Evolutionary conservation across 768 basidiomycete species (phyloP), one percentile per base, ranked within the genome.

Genomic region (Psilocybe tampanensis): DNA sequence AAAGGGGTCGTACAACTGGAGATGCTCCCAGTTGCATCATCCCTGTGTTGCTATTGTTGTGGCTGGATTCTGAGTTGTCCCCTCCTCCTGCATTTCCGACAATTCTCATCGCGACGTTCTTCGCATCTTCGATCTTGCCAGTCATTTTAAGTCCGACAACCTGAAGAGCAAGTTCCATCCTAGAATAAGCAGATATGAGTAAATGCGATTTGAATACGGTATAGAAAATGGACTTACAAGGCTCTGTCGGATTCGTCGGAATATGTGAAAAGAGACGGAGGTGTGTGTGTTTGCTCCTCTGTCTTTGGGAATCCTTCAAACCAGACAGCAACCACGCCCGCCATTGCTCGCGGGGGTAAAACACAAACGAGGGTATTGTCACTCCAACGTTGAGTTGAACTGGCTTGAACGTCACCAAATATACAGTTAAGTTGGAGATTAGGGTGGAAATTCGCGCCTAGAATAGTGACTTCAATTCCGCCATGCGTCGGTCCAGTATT

Each of bases 61-160:
- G 66, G 53, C 70, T 74, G 7, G 77, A 67, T 15, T 78, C 72
- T 2, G 81, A 72, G 50, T 74, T 73, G 51, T 88, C 85, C 26
- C 74, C 73, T 22, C 82, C 84, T 22, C 82, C 84, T n/a, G 86
- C 76, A 53, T 79, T 88, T 36, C 91, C 89, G 26, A 97, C 92
- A 61, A 97, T 97, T 26, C 94, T 84, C 84, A 95, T 87, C 13
- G 95, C 95, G 34, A 97, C 90, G 56, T 94, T 91, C 71, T 92
- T 89, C 2, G 95, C 94, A 52, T 95, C 92, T 64, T 95, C 94
- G 24, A 96, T 87, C 66, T 94, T 91, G 47, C 95, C 95, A 0
- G 94, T 96, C 92, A 97, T 95, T 77, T 96, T 95, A 60, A 97
- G 76, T 0, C 95, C 95, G 17, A 98, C 94, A 13, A 96, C 94